phyloP scores from a whole-genome alignment of 495 filamentous ascomycete species.

The Penicillium cinerascens region DNA sequence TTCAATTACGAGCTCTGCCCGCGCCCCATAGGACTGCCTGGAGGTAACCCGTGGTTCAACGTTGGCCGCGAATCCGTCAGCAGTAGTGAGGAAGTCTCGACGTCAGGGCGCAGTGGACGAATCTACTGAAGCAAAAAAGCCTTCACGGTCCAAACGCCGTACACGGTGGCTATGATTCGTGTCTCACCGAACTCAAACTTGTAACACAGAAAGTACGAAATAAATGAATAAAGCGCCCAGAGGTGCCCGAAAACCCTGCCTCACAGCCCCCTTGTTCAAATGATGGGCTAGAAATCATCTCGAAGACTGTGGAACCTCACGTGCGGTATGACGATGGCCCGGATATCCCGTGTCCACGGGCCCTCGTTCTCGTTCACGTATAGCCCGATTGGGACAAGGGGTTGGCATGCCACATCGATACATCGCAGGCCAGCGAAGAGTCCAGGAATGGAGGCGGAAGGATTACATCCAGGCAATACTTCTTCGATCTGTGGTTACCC shows the following conservation, averaged over 20 bases:
- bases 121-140: neutral
- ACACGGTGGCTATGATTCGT: neutral
- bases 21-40: neutral
- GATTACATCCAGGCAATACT: constrained; percentile 7
- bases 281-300: constrained; percentile 20
- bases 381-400: neutral
- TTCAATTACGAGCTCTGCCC: neutral
- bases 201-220: neutral
- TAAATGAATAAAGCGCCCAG: neutral
- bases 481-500: neutral
- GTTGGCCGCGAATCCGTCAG: neutral
- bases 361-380: neutral
- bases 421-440: constrained; percentile 1
- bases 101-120: neutral
- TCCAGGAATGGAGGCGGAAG: constrained; percentile 15
- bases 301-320: constrained; percentile 16
- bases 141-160: neutral
- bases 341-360: constrained; percentile 5
- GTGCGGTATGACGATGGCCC: constrained; percentile 18
- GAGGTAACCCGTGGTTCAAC: neutral
- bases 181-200: neutral
- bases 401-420: constrained; percentile 7
- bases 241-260: neutral
- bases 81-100: neutral
- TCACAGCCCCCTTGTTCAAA: neutral